Evolutionary conservation across 2,329 filamentous ascomycete species (phyloP).

Genomic region (Chrysoporthe deuterocubensis): DNA sequence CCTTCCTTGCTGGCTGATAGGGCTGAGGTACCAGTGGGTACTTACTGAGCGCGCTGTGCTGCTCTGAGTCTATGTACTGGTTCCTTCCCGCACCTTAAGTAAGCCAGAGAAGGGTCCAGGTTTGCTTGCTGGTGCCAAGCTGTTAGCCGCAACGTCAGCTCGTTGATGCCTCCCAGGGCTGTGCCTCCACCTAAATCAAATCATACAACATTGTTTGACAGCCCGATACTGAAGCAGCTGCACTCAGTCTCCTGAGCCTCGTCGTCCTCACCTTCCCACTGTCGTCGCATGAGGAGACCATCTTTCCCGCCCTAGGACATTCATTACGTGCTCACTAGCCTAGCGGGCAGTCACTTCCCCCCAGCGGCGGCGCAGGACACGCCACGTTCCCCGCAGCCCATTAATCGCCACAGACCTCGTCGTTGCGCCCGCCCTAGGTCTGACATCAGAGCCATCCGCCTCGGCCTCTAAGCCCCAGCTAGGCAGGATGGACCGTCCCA

Average conservation of each 20-base stretch:
- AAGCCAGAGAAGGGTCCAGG: neutral
- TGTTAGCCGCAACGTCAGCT: conserved; percentile 19
- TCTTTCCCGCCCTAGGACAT: neutral
- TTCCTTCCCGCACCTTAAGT: neutral
- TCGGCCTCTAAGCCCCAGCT: conserved; percentile 12
- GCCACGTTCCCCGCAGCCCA: neutral
- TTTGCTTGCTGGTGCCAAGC: neutral
- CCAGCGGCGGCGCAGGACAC: neutral
- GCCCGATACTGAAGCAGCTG: neutral
- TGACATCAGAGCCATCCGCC: conserved; percentile 25
- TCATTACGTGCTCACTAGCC: neutral
- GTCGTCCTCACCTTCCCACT: neutral
- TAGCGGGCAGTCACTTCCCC: neutral
- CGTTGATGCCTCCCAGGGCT: conserved; percentile 18
- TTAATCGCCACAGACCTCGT: neutral
- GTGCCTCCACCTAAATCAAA: neutral
- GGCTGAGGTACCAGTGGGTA: neutral
- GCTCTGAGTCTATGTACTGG: neutral
- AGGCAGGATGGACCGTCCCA: conserved; percentile 21
- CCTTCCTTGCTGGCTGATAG: neutral
- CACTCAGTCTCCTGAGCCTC: neutral
- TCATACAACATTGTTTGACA: neutral
- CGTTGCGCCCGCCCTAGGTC: conserved; percentile 8
- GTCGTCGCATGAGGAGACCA: neutral
- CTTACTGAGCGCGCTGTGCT: neutral